Base-by-base conservation (phyloP, 768 basidiomycete genomes). In the Tulasnella calospora region DNA sequence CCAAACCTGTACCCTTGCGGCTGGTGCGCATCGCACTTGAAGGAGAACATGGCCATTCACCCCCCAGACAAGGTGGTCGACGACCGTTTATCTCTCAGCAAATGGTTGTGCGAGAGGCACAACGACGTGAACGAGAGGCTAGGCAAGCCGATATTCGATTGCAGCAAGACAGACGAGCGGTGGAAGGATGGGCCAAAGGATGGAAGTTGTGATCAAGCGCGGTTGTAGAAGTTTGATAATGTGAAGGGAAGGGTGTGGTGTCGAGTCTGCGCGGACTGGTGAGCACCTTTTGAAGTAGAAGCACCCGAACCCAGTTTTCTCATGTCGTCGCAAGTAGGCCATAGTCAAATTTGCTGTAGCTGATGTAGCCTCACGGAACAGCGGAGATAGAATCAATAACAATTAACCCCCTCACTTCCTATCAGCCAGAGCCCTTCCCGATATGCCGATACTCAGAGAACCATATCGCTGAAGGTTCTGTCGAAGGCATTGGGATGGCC, bases 141-240 rank as follows among this genome's bases (percentile, higher is more conserved):
- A 44, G 95, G 95, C 57, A 98, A 98, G 88, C 87, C 87, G 78
- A 83, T 67, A 75, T 98, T 98, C 84, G 90, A 95, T 83, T 99
- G 97, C 41, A 78, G 81, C 44, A 94, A 89, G 83, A 89, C 92
- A 70, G 92, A 93, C 81, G 92, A 94, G 86, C 87, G 96, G 82
- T 99, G 97, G 97, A 93, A 88, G 86, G 94, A 96, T 83, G 97
- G 96, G 0, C 93, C 94, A 33, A 81, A 84, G 5, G 94, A 98
- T 84, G 95, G 95, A 23, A 90, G 92, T 69, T 99, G 96, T 83
- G 95, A 96, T 87, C 96, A 79, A 79, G 33, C 13, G 61, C 3
- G 27, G 12, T 27, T 67, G 15, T 67, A 8, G 33, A 30, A 35
- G 30, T 35, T 67, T 30, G 27, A 30, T 3, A n/a, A 51, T 51